Base-by-base conservation (phyloP, 805 yeast species). In the Dipodascopsis uninucleata region DNA sequence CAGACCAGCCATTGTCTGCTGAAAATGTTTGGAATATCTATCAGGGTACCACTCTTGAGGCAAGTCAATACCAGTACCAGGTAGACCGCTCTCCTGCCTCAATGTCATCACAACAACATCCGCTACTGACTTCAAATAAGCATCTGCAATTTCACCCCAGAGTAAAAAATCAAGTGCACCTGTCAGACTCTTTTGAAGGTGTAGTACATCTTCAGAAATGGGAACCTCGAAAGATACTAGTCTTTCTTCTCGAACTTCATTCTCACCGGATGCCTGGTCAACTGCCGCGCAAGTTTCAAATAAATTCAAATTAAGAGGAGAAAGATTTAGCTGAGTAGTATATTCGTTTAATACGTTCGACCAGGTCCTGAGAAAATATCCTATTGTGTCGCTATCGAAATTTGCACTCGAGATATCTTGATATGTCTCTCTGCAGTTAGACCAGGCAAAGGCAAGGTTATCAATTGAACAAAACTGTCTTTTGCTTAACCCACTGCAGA, bases 31-130 rank as follows among this genome's bases (percentile, higher is more conserved):
- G 4, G 58, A 53, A 33, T 56, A 56, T 18, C 59, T 41, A 34
- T 56, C 58, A 4, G 59, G 59, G 26, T 56, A 56, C 59, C 59
- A 56, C 25, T 41, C 55, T 3, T 26, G n/a, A 23, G 59, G 59
- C 33, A 56, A 18, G 10, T 41, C 50, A 24, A 56, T 24, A 3
- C 59, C 59, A 8, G 54, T 37, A 8, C 59, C 58, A n/a, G 52
- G 22, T 31, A 21, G 21, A 18, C 45, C 47, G 23, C 21, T 39
- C 7, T 49, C 52, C 28, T 51, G 56, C 14, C 34, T 28, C 3
- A 56, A 14, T 14, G 31, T 22, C 28, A 56, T 38, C 5, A 47
- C 34, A 22, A 56, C 39, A 3, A 53, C 36, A 16, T 49, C 43
- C 10, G 58, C 26, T 8, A 56, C 29, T 6, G 41, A 24, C 17